phyloP scores from a whole-genome alignment of 805 yeast genomes.

The Hyphopichia homilentoma region DNA sequence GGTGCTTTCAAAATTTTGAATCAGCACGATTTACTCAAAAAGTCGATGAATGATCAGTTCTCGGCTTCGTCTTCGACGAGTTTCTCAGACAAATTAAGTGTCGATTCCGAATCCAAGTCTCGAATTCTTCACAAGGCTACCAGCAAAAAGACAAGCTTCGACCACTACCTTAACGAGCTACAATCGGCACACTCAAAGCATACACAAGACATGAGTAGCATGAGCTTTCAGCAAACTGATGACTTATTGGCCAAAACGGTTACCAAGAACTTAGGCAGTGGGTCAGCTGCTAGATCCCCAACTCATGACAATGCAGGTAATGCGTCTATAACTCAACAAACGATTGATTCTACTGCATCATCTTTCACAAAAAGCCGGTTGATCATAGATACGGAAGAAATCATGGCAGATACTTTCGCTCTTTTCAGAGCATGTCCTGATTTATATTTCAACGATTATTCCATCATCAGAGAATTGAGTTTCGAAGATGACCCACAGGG shows the following conservation, averaged over 20 bases:
- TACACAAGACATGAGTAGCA: conserved; percentile 1
- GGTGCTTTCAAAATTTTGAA: conserved; percentile 21
- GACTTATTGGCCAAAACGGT: conserved; percentile 2
- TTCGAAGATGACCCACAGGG: conserved; percentile 11
- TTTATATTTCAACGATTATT: conserved; percentile 26
- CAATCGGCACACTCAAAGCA: conserved; percentile 2
- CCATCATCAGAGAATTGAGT: conserved; percentile 16
- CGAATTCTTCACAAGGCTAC: conserved; percentile 3
- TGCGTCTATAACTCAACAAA: conserved; percentile 3
- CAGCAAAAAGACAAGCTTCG: conserved; percentile 12
- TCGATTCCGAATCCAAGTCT: conserved; percentile 9
- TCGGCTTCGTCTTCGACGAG: conserved; percentile 10
- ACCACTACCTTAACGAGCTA: conserved; percentile 12
- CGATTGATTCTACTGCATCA: neutral
- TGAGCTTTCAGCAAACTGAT: conserved; percentile 2
- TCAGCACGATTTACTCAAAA: conserved; percentile 19
- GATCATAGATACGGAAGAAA: conserved; percentile 19
- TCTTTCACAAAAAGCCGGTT: conserved; percentile 2
- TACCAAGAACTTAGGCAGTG: conserved; percentile 1
- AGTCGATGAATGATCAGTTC: conserved; percentile 3
- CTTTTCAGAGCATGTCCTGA: conserved; percentile 32
- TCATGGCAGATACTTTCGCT: conserved; percentile 28
- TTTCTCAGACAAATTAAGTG: conserved; percentile 10
- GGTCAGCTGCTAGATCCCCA: neutral
- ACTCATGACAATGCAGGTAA: too few species aligned